phyloP scores from a whole-genome alignment of 78 protist species.

The Planoprotostelium fungivorum region DNA sequence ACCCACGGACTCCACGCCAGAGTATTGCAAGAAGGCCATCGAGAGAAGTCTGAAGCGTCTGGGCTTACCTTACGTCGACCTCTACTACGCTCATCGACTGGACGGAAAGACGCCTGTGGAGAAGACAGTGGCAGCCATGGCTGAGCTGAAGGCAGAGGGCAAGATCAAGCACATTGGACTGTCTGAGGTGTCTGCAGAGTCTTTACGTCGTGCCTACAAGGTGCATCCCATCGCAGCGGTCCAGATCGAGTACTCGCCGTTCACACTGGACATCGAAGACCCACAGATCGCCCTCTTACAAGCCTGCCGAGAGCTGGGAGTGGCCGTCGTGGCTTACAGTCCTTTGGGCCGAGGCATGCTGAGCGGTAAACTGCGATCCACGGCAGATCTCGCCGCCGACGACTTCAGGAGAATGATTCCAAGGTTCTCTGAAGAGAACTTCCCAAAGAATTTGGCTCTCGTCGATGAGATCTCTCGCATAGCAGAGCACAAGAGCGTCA shows the following conservation, averaged over 20 bases:
- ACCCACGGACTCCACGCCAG: neutral
- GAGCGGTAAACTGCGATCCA: neutral
- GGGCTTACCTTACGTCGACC: conserved; percentile 11
- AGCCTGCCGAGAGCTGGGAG: conserved; percentile 18
- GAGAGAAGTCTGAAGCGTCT: conserved; percentile 4
- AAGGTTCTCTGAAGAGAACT: conserved; percentile 20
- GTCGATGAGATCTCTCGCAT: conserved; percentile 2
- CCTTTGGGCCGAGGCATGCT: conserved; percentile 40
- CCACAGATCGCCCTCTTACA: neutral
- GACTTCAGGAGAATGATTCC: conserved; percentile 5
- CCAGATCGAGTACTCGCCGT: conserved; percentile 30
- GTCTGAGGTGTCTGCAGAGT: neutral
- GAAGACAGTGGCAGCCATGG: neutral
- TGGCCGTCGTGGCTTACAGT: conserved; percentile 15
- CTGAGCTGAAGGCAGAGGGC: neutral
- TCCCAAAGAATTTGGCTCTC: neutral
- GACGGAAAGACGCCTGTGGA: neutral
- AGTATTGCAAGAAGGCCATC: neutral
- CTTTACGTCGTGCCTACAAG: neutral
- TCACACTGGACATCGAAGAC: conserved; percentile 19
- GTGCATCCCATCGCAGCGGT: conserved; percentile 11
- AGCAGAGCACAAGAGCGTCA: conserved; percentile 7
- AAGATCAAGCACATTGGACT: neutral
- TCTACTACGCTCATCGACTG: conserved; percentile 23
- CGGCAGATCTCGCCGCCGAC: neutral